Evolutionary conservation across 2,329 filamentous ascomycete genomes (phyloP).

Genomic region (Claviceps capensis): DNA sequence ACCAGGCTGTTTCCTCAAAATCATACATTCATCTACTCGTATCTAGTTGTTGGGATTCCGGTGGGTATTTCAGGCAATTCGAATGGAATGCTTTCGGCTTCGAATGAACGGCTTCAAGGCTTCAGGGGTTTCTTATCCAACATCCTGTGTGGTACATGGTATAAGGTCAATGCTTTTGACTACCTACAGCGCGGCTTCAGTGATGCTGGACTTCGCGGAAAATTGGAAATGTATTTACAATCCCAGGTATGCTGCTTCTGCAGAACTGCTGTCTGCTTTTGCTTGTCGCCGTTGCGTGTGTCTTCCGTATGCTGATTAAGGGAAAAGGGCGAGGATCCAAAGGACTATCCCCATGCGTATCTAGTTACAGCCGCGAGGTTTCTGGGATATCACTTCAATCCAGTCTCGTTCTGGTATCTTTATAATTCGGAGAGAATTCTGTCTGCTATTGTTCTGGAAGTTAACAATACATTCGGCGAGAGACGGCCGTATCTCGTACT

Average conservation of each 20-base stretch:
- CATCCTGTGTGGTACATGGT: slow-evolving; percentile 29
- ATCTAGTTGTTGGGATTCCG: slow-evolving; percentile 55
- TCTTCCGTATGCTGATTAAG: background rate
- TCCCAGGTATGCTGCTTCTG: slow-evolving; percentile 32
- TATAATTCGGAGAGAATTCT: slow-evolving; percentile 46
- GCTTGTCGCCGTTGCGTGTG: background rate
- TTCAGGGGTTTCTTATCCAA: slow-evolving; percentile 1
- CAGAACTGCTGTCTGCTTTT: slow-evolving; percentile 5
- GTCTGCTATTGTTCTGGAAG: slow-evolving; percentile 54
- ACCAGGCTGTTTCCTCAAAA: slow-evolving; percentile 51
- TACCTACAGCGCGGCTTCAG: slow-evolving; percentile 43
- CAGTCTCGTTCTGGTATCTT: slow-evolving; percentile 68
- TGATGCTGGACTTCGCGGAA: slow-evolving; percentile 43
- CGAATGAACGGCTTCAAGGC: slow-evolving; percentile 8
- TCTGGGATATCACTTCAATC: slow-evolving; percentile 59
- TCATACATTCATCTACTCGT: slow-evolving; percentile 57
- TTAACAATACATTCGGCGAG: slow-evolving; percentile 67
- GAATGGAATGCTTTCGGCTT: slow-evolving; percentile 42
- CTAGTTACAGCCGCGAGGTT: slow-evolving; percentile 58
- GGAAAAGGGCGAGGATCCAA: slow-evolving; percentile 41
- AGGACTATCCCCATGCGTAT: slow-evolving; percentile 53
- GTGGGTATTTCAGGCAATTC: slow-evolving; percentile 44
- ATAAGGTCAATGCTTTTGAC: slow-evolving; percentile 43
- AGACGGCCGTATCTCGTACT: slow-evolving; percentile 29
- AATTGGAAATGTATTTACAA: slow-evolving; percentile 45